Evolutionary conservation across 2,329 filamentous ascomycete species (phyloP).

Genomic region (Aureobasidium sp.): DNA sequence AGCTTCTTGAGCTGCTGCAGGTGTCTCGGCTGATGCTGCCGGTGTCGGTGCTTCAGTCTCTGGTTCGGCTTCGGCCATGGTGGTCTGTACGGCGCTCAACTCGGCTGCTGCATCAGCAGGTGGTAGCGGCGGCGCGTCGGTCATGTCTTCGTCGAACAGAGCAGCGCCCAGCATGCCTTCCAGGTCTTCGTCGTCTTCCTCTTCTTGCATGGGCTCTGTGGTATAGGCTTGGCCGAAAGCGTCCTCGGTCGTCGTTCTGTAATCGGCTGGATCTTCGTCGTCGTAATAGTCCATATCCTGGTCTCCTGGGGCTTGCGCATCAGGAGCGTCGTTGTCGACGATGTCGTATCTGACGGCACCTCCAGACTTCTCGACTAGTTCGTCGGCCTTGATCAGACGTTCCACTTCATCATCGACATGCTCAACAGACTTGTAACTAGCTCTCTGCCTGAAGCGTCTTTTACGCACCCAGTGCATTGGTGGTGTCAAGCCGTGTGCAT

Average conservation of each 20-base stretch:
- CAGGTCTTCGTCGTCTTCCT: constrained; percentile 28
- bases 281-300: constrained; percentile 32
- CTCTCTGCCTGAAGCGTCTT: constrained; percentile 72
- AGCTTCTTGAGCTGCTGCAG: constrained; percentile 19
- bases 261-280: constrained; percentile 29
- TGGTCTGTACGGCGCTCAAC: constrained; percentile 28
- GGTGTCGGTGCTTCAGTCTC: constrained; percentile 16
- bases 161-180: constrained; percentile 24
- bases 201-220: constrained; percentile 36
- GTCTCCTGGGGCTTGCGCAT: constrained; percentile 36
- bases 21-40: constrained; percentile 20
- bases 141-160: constrained; percentile 24
- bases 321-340: constrained; percentile 20
- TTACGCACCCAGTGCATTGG: constrained; percentile 81
- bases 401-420: constrained; percentile 75
- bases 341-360: constrained; percentile 49
- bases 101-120: constrained; percentile 27
- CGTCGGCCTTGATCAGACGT: constrained; percentile 62
- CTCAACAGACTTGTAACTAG: constrained; percentile 75
- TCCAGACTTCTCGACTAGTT: constrained; percentile 42
- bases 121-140: constrained; percentile 21
- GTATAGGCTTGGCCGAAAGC: constrained; percentile 24
- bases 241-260: constrained; percentile 27
- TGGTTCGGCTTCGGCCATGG: constrained; percentile 19
- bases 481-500: constrained; percentile 78